These are phyloP conservation scores for Lasiodiplodia citricola DNA, from an alignment of 2,329 filamentous ascomycete species.

Conservation along the genomic window DNA sequence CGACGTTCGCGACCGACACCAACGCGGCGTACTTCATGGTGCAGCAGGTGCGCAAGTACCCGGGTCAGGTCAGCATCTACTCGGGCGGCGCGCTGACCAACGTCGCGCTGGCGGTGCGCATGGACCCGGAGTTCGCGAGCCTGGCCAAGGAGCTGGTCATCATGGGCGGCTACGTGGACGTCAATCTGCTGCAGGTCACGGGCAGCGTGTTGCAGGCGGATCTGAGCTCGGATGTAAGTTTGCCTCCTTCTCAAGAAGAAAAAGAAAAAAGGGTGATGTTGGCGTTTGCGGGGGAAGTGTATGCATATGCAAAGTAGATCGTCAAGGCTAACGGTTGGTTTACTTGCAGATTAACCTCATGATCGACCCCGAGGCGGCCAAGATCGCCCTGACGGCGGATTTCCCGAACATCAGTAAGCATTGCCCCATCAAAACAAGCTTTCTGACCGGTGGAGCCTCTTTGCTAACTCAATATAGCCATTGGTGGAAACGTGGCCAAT, in stretches of 20 bases:
- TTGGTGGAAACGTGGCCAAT: constrained; percentile 56
- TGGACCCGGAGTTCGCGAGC: constrained; percentile 54
- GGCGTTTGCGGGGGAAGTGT: neutral
- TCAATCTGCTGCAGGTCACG: constrained; percentile 35
- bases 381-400: constrained; percentile 55
- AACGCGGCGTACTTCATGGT: constrained; percentile 55
- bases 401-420: constrained; percentile 47
- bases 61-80: constrained; percentile 57
- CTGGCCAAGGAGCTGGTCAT: constrained; percentile 54
- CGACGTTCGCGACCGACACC: constrained; percentile 45
- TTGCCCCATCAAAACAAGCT: neutral
- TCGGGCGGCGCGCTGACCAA: constrained; percentile 56
- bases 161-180: constrained; percentile 59
- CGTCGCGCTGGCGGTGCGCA: constrained; percentile 53
- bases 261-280: neutral
- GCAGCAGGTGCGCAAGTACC: constrained; percentile 51
- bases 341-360: constrained; percentile 53
- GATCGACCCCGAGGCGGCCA: constrained; percentile 57
- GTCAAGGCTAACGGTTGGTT: neutral
- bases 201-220: constrained; percentile 35
- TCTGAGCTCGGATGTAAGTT: constrained; percentile 32
- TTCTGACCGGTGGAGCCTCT: neutral
- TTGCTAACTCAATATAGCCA: constrained; percentile 30
- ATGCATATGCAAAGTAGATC: too few relatives aligned
- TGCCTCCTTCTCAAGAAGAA: too few relatives aligned